phyloP scores from a whole-genome alignment of 208 protist genomes.

The Crithidia bombi region DNA sequence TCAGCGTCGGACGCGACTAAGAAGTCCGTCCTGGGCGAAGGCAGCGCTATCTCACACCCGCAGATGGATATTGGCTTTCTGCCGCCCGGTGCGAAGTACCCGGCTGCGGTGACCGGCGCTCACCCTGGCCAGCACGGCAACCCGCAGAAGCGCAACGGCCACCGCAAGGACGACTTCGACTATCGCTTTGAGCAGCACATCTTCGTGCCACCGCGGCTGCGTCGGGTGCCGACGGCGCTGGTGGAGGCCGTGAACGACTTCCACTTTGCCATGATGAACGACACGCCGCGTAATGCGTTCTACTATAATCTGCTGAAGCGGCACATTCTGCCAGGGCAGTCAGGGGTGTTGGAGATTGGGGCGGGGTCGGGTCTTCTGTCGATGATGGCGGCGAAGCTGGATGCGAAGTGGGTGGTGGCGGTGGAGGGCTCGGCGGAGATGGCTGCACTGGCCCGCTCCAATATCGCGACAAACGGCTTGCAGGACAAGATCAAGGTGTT shows the following conservation, averaged over 20 bases:
- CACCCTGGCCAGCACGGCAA: constrained; percentile 4
- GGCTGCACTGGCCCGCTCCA: constrained; percentile 73
- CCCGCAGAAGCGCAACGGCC: neutral
- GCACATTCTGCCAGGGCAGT: constrained; percentile 77
- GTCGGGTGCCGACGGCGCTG: constrained; percentile 58
- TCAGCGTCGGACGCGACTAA: neutral
- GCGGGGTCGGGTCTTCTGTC: constrained; percentile 91
- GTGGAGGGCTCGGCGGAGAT: constrained; percentile 91
- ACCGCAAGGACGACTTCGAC: constrained; percentile 50
- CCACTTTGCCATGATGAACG: constrained; percentile 95
- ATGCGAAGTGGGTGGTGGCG: constrained; percentile 91
- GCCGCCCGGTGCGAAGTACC: constrained; percentile 47
- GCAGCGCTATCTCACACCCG: constrained; percentile 12
- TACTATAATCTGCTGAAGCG: constrained; percentile 84
- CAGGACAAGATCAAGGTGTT: constrained; percentile 77
- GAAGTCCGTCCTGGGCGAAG: neutral
- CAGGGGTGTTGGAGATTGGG: constrained; percentile 92
- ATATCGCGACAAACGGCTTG: constrained; percentile 80
- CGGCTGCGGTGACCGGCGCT: neutral
- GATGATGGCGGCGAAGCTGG: constrained; percentile 90
- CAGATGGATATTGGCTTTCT: constrained; percentile 55
- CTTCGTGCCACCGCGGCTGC: constrained; percentile 72
- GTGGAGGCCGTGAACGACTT: constrained; percentile 95
- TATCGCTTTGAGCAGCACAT: constrained; percentile 79
- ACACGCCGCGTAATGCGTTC: constrained; percentile 87